These are phyloP conservation scores for Vigna nakashimae DNA, from an alignment of 306 rosid species.

Conservation along the genomic window DNA sequence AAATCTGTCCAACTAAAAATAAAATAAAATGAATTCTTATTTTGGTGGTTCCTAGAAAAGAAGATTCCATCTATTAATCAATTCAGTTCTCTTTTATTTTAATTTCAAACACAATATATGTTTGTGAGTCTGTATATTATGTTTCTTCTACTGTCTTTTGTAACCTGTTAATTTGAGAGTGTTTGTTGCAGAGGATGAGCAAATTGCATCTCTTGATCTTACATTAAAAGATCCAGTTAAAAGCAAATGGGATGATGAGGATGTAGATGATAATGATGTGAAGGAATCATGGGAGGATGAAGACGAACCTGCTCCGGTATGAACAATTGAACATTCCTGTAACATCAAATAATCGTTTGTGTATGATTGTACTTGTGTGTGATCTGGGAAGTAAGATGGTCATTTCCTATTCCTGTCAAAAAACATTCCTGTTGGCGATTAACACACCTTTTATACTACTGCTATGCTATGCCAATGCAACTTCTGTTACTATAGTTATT, in stretches of 20 bases:
- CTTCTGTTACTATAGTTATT: neutral
- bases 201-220: constrained; percentile 48
- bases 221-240: constrained; percentile 58
- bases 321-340: constrained; percentile 27
- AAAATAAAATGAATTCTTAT: neutral
- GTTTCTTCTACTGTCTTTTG: constrained; percentile 23
- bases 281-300: constrained; percentile 98
- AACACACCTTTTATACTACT: neutral
- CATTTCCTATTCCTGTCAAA: neutral
- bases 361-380: neutral
- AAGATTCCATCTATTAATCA: neutral
- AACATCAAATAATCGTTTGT: neutral
- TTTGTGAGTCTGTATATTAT: neutral
- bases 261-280: constrained; percentile 80
- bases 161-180: constrained; percentile 32
- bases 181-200: constrained; percentile 66
- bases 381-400: neutral
- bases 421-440: neutral
- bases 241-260: constrained; percentile 93
- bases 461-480: neutral
- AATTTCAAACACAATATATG: neutral
- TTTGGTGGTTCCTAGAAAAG: neutral
- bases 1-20: neutral
- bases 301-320: constrained; percentile 80
- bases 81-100: neutral